Conservation (phyloP, 148 eudicot species). For the Chenopodium berlandieri region DNA sequence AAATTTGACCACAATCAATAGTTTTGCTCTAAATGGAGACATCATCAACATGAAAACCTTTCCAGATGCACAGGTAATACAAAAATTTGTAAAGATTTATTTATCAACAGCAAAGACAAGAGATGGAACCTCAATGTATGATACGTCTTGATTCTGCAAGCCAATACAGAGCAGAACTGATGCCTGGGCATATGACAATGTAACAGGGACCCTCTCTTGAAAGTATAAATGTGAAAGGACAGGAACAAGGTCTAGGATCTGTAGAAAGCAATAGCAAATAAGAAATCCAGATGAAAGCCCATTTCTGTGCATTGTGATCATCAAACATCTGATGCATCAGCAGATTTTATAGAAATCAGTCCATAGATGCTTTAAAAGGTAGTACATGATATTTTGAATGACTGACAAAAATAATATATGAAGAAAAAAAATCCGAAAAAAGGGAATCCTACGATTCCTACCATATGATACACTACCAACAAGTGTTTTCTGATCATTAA, state of each 20-base stretch:
- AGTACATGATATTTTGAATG: background rate
- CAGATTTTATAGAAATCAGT: background rate
- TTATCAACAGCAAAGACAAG: background rate
- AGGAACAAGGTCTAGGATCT: conserved; percentile 60
- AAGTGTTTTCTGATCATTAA: background rate
- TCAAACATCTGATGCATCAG: background rate
- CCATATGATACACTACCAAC: background rate
- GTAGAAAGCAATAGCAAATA: conserved; percentile 14
- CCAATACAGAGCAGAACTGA: conserved; percentile 88
- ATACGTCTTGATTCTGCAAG: conserved; percentile 65
- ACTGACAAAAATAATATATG: background rate
- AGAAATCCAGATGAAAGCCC: conserved; percentile 1
- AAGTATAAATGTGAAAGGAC: conserved; percentile 58
- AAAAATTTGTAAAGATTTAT: background rate
- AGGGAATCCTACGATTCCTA: background rate
- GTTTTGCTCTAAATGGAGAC: background rate
- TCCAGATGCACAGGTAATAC: background rate
- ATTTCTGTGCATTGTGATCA: background rate
- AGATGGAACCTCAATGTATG: conserved; percentile 62
- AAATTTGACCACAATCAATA: background rate
- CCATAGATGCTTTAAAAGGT: background rate
- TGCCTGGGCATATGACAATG: conserved; percentile 72
- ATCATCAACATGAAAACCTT: background rate
- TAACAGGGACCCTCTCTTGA: conserved; percentile 69
- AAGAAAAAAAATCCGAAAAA: background rate